Evolutionary conservation across 2,329 filamentous ascomycete species (phyloP), one percentile per base, ranked within the genome.

Genomic region (Beauveria sp.): DNA sequence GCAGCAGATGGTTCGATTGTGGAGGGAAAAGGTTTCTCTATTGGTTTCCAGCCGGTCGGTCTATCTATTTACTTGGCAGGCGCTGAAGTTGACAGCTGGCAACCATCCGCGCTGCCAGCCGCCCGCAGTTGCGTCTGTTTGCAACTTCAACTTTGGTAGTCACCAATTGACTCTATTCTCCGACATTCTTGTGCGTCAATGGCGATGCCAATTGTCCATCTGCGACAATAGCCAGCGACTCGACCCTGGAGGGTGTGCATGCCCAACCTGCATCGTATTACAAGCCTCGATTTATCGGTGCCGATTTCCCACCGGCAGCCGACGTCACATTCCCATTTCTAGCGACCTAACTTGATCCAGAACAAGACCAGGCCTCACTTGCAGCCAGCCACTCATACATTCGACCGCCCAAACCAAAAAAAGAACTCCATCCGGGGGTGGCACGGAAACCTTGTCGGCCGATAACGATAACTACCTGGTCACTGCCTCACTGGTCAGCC

Each of bases 271-370:
- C 34, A 37, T 37, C 34, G 10, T 37, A 37, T 37, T 37, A 5
- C 34, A 14, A 37, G 34, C 41, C 34, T 41, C 52, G 52, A 54
- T 12, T 41, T 41, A 50, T 50, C 44, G 55, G 55, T 41, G 55
- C 55, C 55, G 55, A 58, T 50, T 57, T 58, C 34, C 46, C 34
- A 34, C 26, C 46, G 22, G 55, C 34, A 41, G 54, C 55, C 55
- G 55, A 58, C 46, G 44, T 41, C 55, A 57, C 44, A 57, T 26
- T 26, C n/a, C 20, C 20, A 24, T 5, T 40, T 54, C 40, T 24
- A 12, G 9, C 22, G 26, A n/a, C 34, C 22, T 26, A 58, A 30
- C 44, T 57, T 50, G 44, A 28, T 43, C 2, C 46, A 48, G 48
- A n/a, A 18, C 12, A n/a, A 3, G 16, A 30, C 46, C 24, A 48